Evolutionary conservation across 2,329 filamentous ascomycete genomes (phyloP).

Genomic region (Aspergillus flavus): DNA sequence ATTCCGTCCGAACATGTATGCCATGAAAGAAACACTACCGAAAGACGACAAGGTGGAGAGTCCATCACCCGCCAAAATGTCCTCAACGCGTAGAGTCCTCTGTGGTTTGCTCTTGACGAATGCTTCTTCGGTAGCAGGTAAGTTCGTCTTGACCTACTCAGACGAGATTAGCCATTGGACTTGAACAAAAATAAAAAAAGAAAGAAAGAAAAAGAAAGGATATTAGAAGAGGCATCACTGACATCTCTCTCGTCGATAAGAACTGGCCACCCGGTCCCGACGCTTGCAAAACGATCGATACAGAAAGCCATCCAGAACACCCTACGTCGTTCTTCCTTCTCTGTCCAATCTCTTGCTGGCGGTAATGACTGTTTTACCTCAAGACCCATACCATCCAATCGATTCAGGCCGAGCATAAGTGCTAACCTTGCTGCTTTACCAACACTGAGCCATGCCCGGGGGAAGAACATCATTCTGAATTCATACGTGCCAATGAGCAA

Average conservation of each 20-base stretch:
- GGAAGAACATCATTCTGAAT: slow-evolving; percentile 98
- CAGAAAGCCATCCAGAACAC: slow-evolving; percentile 97
- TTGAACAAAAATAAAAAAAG: neutral
- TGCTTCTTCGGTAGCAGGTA: slow-evolving; percentile 82
- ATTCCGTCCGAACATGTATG: slow-evolving; percentile 89
- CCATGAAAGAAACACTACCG: slow-evolving; percentile 78
- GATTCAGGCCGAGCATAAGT: slow-evolving; percentile 91
- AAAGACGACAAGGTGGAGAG: slow-evolving; percentile 74
- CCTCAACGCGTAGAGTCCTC: slow-evolving; percentile 65
- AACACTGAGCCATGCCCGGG: slow-evolving; percentile 89
- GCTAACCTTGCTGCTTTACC: slow-evolving; percentile 78
- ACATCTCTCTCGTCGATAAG: slow-evolving; percentile 85
- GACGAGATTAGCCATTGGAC: slow-evolving; percentile 22
- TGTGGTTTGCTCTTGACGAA: slow-evolving; percentile 79
- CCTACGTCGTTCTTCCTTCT: slow-evolving; percentile 84
- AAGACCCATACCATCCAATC: slow-evolving; percentile 76
- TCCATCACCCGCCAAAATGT: slow-evolving; percentile 64
- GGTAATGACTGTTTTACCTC: slow-evolving; percentile 93
- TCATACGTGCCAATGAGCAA: slow-evolving; percentile 79
- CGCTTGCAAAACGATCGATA: slow-evolving; percentile 88
- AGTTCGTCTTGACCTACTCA: slow-evolving; percentile 71
- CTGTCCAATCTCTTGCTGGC: slow-evolving; percentile 88
- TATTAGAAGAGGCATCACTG: slow-evolving; percentile 26
- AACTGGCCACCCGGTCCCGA: slow-evolving; percentile 98
- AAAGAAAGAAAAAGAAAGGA: too few species aligned